Conservation (phyloP, 2,329 filamentous ascomycete species). For the Pseudocercospora cruenta region DNA sequence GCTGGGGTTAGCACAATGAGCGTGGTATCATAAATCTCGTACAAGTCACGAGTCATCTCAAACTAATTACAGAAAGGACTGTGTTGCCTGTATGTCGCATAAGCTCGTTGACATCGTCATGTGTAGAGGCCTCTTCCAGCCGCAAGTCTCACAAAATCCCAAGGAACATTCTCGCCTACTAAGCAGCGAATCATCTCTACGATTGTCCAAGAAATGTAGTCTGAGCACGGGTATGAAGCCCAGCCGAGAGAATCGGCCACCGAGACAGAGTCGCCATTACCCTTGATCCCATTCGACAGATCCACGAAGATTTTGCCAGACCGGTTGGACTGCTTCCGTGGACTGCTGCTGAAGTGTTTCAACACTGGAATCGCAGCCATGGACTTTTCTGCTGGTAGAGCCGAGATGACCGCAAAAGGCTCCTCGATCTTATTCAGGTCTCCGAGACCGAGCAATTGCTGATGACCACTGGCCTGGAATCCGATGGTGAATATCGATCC, state of each 20-base stretch:
- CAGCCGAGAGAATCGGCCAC: slow-evolving; percentile 77
- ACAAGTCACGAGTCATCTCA: not conserved
- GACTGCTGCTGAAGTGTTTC: slow-evolving; percentile 65
- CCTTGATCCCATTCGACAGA: slow-evolving; percentile 65
- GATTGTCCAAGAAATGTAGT: slow-evolving; percentile 81
- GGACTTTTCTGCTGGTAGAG: slow-evolving; percentile 76
- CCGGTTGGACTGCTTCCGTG: slow-evolving; percentile 37
- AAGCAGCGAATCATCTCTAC: slow-evolving; percentile 78
- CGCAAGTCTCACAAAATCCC: slow-evolving; percentile 81
- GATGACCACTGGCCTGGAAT: slow-evolving; percentile 59
- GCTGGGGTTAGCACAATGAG: not conserved
- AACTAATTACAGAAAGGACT: slow-evolving; percentile 8
- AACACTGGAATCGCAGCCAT: slow-evolving; percentile 77
- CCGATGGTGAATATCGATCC: slow-evolving; percentile 83
- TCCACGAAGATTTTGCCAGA: slow-evolving; percentile 76
- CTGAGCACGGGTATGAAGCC: slow-evolving; percentile 75
- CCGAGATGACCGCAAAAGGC: slow-evolving; percentile 81
- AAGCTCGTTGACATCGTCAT: slow-evolving; percentile 34
- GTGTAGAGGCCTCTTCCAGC: slow-evolving; percentile 58
- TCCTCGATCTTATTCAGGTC: slow-evolving; percentile 78
- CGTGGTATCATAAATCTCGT: not conserved
- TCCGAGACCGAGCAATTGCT: slow-evolving; percentile 70
- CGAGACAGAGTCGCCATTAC: slow-evolving; percentile 69
- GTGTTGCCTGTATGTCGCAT: slow-evolving; percentile 10
- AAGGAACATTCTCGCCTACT: slow-evolving; percentile 79